Evolutionary conservation across 140 eudicot species (phyloP).

Genomic region (Bidens hawaiensis): DNA sequence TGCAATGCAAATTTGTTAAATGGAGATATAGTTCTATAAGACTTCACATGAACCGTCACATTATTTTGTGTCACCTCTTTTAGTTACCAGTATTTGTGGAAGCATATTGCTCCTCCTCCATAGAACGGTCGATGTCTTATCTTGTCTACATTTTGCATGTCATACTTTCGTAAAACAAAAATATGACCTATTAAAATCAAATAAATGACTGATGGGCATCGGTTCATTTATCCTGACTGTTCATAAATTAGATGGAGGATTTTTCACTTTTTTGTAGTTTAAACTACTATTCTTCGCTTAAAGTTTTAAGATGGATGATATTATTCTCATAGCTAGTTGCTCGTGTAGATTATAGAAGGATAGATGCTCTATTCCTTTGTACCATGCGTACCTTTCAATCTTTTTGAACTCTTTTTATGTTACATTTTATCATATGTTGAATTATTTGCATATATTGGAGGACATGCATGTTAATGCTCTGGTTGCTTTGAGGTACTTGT

Average conservation of each 20-base stretch:
- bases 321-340: background rate
- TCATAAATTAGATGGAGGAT: too few relatives aligned
- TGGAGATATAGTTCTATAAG: too few relatives aligned
- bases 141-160: background rate
- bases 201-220: background rate
- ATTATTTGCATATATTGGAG: too few relatives aligned
- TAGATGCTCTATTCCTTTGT: background rate
- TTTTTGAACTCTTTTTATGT: too few relatives aligned
- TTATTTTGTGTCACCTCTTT: background rate
- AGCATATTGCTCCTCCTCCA: background rate
- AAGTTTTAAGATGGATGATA: background rate
- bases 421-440: too few relatives aligned
- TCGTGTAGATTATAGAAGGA: background rate
- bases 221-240: background rate
- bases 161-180: background rate
- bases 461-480: too few relatives aligned
- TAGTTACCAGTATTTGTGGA: background rate
- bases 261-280: background rate
- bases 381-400: background rate
- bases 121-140: background rate
- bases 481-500: too few relatives aligned
- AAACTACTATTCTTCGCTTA: background rate
- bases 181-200: background rate
- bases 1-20: too few relatives aligned
- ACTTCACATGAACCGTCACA: too few relatives aligned